Evolutionary conservation across 1,139 yeast genomes (phyloP).

Genomic region (Meyerozyma smithsonii): DNA sequence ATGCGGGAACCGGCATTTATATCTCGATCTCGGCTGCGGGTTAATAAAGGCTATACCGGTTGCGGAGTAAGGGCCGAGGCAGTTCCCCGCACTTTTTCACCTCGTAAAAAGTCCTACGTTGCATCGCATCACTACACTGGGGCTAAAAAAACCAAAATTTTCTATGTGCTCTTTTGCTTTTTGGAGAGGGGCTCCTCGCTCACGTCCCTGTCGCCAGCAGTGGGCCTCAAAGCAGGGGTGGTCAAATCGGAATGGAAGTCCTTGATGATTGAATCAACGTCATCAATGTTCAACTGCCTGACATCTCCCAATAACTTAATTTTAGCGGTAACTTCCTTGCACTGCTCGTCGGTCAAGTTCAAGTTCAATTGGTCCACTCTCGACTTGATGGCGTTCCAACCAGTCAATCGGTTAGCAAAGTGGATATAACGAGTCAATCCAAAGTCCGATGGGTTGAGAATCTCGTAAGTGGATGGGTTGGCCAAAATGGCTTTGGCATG

Average conservation of each 20-base stretch:
- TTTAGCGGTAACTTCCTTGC: conserved; percentile 51
- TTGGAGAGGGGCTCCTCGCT: conserved; percentile 30
- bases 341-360: conserved; percentile 50
- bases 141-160: conserved; percentile 1
- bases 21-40: too few species aligned
- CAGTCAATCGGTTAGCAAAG: conserved; percentile 56
- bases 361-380: conserved; percentile 46
- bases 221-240: conserved; percentile 20
- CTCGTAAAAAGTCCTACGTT: too few species aligned
- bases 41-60: too few species aligned
- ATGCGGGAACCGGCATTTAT: background rate
- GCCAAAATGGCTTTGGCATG: conserved; percentile 60
- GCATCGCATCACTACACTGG: too few species aligned
- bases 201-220: conserved; percentile 18
- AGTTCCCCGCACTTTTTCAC: background rate
- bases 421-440: conserved; percentile 56
- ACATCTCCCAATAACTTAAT: conserved; percentile 56
- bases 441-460: conserved; percentile 52
- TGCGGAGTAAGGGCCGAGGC: background rate
- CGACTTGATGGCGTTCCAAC: conserved; percentile 49
- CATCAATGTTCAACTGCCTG: conserved; percentile 44
- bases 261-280: conserved; percentile 45
- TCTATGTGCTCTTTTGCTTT: conserved; percentile 31
- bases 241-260: conserved; percentile 37
- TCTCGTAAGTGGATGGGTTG: conserved; percentile 57